Evolutionary conservation across 2,329 filamentous ascomycete genomes (phyloP).

Genomic region (Trichophyton simii): DNA sequence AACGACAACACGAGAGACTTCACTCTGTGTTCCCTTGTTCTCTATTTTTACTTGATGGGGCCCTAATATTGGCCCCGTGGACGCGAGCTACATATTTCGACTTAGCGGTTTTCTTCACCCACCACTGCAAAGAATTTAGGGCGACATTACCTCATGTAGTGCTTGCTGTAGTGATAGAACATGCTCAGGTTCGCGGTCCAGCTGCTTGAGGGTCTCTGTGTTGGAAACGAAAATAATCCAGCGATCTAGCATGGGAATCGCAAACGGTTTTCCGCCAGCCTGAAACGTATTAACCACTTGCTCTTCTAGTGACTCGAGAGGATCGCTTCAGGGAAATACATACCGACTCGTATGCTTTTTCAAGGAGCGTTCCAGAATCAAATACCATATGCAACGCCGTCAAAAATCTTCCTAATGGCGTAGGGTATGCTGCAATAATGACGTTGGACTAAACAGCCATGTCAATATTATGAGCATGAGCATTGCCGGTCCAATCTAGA

Average conservation of each 20-base stretch:
- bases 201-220: neutral
- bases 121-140: neutral
- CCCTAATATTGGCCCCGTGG: neutral
- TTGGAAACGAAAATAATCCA: neutral
- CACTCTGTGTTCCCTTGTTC: slow-evolving; percentile 1
- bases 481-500: neutral
- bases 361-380: neutral
- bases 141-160: neutral
- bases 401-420: neutral
- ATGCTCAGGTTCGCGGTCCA: neutral
- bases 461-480: neutral
- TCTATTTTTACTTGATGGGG: slow-evolving; percentile 1
- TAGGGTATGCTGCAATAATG: neutral
- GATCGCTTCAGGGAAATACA: neutral
- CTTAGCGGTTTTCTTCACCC: neutral
- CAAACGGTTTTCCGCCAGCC: neutral
- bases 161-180: neutral
- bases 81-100: neutral
- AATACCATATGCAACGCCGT: neutral
- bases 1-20: neutral
- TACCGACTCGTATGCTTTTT: neutral
- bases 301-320: neutral
- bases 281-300: neutral
- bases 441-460: neutral
- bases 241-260: neutral